Conservation (phyloP, 768 basidiomycete species). For the Hypsizygus marmoreus region DNA sequence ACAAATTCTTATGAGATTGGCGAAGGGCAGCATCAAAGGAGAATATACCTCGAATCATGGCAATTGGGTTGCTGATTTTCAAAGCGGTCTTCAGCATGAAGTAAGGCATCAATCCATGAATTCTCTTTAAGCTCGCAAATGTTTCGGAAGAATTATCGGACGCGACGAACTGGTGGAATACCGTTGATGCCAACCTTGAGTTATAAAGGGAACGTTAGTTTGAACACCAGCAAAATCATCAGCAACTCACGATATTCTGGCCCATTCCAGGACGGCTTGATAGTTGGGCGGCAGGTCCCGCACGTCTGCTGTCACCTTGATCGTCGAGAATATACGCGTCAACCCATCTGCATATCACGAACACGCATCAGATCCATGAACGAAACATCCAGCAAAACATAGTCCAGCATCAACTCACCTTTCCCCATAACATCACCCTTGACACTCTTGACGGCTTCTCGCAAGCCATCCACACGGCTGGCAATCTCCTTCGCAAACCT, state of each 20-base stretch:
- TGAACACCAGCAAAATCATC: neutral
- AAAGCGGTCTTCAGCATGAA: constrained; percentile 92
- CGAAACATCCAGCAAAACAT: neutral
- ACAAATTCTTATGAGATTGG: constrained; percentile 5
- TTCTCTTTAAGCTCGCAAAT: constrained; percentile 83
- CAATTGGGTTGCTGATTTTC: constrained; percentile 92
- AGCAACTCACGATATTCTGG: constrained; percentile 90
- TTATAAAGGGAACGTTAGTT: constrained; percentile 1
- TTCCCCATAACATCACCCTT: constrained; percentile 93
- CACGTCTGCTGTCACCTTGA: constrained; percentile 79
- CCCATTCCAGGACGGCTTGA: constrained; percentile 93
- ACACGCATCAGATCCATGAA: no score
- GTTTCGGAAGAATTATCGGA: constrained; percentile 91
- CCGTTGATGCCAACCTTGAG: constrained; percentile 86
- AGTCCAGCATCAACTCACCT: constrained; percentile 43
- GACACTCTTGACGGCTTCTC: constrained; percentile 82
- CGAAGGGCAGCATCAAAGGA: constrained; percentile 2
- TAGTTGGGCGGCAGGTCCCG: constrained; percentile 82
- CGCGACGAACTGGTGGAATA: constrained; percentile 94
- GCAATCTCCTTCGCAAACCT: constrained; percentile 88
- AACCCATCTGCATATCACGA: constrained; percentile 77
- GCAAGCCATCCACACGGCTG: constrained; percentile 78
- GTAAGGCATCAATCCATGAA: constrained; percentile 97
- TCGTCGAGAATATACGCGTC: constrained; percentile 82
- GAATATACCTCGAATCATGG: constrained; percentile 84